Conservation (phyloP, 768 basidiomycete species). For the Lentinula detonsa region DNA sequence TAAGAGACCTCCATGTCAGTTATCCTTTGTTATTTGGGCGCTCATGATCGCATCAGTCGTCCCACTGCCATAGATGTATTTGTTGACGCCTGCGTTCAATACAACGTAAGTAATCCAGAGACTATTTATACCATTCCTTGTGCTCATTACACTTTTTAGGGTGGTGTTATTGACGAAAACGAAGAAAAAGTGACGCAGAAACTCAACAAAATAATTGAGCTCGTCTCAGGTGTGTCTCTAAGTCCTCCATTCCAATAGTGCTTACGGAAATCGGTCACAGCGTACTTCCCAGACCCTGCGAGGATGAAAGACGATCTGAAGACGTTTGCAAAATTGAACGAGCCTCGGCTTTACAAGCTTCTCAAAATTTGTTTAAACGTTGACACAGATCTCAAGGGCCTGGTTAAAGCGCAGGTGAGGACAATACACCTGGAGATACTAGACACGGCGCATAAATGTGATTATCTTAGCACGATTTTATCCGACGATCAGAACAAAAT, state of each 20-base stretch:
- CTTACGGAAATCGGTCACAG: slow-evolving; percentile 3
- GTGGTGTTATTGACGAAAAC: slow-evolving; percentile 84
- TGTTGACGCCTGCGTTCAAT: slow-evolving; percentile 65
- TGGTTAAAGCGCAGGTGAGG: slow-evolving; percentile 73
- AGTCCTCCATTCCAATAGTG: not conserved
- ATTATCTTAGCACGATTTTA: slow-evolving; percentile 61
- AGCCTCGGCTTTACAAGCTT: slow-evolving; percentile 78
- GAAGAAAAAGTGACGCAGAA: slow-evolving; percentile 55
- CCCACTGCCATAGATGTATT: slow-evolving; percentile 67
- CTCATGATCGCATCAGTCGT: slow-evolving; percentile 35
- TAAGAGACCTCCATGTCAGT: slow-evolving; percentile 18
- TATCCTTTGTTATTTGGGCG: not conserved
- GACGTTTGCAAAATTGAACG: slow-evolving; percentile 83
- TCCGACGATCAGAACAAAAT: slow-evolving; percentile 68
- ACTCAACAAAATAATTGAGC: slow-evolving; percentile 42
- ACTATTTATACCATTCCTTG: not conserved
- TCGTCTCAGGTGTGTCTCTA: slow-evolving; percentile 52
- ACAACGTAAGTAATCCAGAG: slow-evolving; percentile 61
- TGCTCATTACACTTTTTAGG: slow-evolving; percentile 38
- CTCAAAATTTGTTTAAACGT: slow-evolving; percentile 78
- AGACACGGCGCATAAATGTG: not conserved
- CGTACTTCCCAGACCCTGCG: slow-evolving; percentile 56
- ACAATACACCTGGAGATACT: not conserved
- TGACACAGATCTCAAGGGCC: slow-evolving; percentile 73
- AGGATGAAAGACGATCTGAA: slow-evolving; percentile 76